Conservation (phyloP, 306 rosid genomes). For the Trichosanthes truncata region DNA sequence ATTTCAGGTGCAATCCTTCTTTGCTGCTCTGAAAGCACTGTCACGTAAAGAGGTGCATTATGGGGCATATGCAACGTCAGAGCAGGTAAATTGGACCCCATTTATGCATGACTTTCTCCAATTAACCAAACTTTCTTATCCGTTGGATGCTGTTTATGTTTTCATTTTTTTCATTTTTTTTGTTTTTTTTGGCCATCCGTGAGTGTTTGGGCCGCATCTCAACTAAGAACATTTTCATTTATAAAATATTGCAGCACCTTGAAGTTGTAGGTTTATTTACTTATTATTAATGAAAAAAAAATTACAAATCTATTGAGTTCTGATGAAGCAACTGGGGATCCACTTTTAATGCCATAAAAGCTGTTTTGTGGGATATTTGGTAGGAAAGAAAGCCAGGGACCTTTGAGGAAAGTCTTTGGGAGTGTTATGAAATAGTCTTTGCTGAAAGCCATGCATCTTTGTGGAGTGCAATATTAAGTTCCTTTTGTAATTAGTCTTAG, state of each 20-base stretch:
- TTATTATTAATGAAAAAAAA: not conserved
- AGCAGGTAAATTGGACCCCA: constrained; percentile 52
- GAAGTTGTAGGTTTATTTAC: not conserved
- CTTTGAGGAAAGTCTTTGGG: not conserved
- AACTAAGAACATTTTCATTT: not conserved
- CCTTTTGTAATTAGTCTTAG: not conserved
- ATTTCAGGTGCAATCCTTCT: constrained; percentile 63
- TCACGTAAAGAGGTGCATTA: constrained; percentile 96
- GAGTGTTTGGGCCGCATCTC: not conserved
- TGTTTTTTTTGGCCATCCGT: not conserved
- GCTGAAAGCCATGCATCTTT: not conserved
- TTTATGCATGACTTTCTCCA: not conserved
- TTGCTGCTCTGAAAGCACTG: constrained; percentile 75
- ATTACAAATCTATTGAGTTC: too few species aligned
- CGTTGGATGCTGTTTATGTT: not conserved
- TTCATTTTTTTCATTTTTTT: not conserved
- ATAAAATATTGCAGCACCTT: not conserved
- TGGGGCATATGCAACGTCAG: constrained; percentile 95
- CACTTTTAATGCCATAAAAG: not conserved
- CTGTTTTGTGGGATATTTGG: not conserved
- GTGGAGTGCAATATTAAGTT: not conserved
- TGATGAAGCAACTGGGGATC: too few species aligned
- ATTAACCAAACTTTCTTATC: not conserved
- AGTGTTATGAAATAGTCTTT: not conserved
- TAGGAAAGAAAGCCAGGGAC: not conserved